These are phyloP conservation scores for Blastobotrys petasosporus DNA, from an alignment of 1,139 yeast species.

Conservation along the genomic window DNA sequence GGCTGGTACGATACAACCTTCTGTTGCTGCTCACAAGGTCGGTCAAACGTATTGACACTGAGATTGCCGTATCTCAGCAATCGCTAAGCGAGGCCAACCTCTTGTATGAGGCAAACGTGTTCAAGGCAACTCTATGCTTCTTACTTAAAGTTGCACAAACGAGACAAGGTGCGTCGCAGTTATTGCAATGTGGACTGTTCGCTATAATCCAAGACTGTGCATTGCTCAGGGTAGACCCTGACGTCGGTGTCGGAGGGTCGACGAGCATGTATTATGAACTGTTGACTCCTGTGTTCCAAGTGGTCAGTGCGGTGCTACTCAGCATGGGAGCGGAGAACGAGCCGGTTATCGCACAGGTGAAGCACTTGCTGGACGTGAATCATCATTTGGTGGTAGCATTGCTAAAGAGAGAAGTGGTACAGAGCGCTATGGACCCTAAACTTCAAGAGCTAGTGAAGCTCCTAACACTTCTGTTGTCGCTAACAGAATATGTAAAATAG, in stretches of 20 bases:
- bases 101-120: slow-evolving; percentile 67
- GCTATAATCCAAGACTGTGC: slow-evolving; percentile 52
- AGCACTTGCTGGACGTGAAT: slow-evolving; percentile 48
- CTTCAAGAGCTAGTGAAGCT: slow-evolving; percentile 43
- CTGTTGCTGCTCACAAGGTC: slow-evolving; percentile 60
- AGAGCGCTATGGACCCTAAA: slow-evolving; percentile 13
- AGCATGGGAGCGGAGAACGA: slow-evolving; percentile 77
- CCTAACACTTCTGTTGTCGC: slow-evolving; percentile 51
- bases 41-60: slow-evolving; percentile 61
- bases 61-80: slow-evolving; percentile 34
- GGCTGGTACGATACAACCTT: slow-evolving; percentile 59
- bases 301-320: slow-evolving; percentile 59
- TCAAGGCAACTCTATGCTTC: slow-evolving; percentile 64
- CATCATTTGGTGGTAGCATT: slow-evolving; percentile 58
- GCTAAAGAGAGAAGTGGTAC: slow-evolving; percentile 56
- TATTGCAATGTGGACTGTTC: slow-evolving; percentile 67
- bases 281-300: slow-evolving; percentile 71
- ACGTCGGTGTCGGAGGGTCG: slow-evolving; percentile 48
- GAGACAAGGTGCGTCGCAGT: slow-evolving; percentile 66
- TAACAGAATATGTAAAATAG: slow-evolving; percentile 35
- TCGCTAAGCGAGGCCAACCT: slow-evolving; percentile 30
- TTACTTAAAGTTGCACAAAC: slow-evolving; percentile 71
- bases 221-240: slow-evolving; percentile 69
- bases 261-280: slow-evolving; percentile 49
- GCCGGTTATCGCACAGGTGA: slow-evolving; percentile 53